Conservation (phyloP, 345 rosid genomes). For the Brassica napus region Da-Ae NC_063436.1:24808001-24808500, state of each 20-base stretch:
- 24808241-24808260: conserved; percentile 80
- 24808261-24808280: conserved; percentile 56
- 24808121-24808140: conserved; percentile 9
- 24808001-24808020: conserved; percentile 39
- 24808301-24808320: background rate
- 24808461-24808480: conserved; percentile 78
- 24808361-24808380: conserved; percentile 59
- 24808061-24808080: conserved; percentile 51
- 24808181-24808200: conserved; percentile 55
- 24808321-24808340: conserved; percentile 48
- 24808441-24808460: conserved; percentile 52
- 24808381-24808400: conserved; percentile 62
- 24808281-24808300: conserved; percentile 9
- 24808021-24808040: conserved; percentile 10
- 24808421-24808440: conserved; percentile 71
- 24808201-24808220: conserved; percentile 75
- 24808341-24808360: conserved; percentile 70
- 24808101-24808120: conserved; percentile 43
- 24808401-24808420: conserved; percentile 71
- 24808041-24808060: conserved; percentile 46
- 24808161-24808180: conserved; percentile 7
- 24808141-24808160: conserved; percentile 11
- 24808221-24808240: conserved; percentile 66
- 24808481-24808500: conserved; percentile 71
- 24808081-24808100: conserved; percentile 40